Evolutionary conservation across 2,329 filamentous ascomycete genomes (phyloP), one percentile per base, ranked within the genome.

Genomic region (Blastomyces gilchristii): DNA sequence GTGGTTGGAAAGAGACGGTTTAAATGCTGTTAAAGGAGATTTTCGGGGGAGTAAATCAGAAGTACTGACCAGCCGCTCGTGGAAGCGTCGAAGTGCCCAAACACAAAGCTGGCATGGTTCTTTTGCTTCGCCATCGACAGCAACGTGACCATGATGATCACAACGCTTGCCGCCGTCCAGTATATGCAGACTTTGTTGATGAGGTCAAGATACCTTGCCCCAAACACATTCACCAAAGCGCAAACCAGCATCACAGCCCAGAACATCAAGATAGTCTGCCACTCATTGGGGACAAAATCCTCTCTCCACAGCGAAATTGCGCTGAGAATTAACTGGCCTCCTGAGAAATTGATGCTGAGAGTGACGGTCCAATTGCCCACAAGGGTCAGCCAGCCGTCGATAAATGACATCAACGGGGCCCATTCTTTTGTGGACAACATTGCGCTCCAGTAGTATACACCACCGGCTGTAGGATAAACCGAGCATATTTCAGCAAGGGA

Each of bases 171-270:
- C 0, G 77, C 82, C 0, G 87, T 90, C 87, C 87, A 90, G 71
- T 84, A 88, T 62, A 89, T 89, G 72, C 87, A 89, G 57, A 88
- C 73, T 68, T 87, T 89, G 71, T 89, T 89, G 71, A 90, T 86
- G 61, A 88, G 68, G 70, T 89, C 86, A 58, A 90, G 75, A 66
- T 83, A 83, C 61, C 79, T 82, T 5, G 84, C 79, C 0, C 80
- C 81, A 68, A 88, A 89, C 28, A 86, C 80, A 70, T 89, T 90
- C 59, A 88, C 79, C 9, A 80, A 65, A 68, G 85, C 85, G 69
- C 84, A 87, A 34, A 88, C 72, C 7, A 85, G 66, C 82, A 87
- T 88, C 25, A 89, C 84, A 0, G 83, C 86, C 87, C 87, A 89
- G 72, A 89, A 90, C 78, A 82, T 84, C 18, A 89, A 76, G 2